Evolutionary conservation across 2,329 filamentous ascomycete genomes (phyloP).

Genomic region (Aspergillus spinulosporus): DNA sequence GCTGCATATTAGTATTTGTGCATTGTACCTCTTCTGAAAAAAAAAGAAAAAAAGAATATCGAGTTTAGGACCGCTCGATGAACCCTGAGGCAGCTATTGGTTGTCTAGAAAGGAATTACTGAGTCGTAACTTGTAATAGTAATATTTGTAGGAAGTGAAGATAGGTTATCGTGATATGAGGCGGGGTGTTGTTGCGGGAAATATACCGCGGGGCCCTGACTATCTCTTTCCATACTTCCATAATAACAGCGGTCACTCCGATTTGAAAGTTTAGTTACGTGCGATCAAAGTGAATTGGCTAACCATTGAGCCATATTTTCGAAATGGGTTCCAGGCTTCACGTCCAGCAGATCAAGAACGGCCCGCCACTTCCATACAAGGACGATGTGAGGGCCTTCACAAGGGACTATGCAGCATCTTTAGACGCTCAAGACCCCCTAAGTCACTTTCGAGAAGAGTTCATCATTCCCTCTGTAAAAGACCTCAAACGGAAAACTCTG

Average conservation of each 20-base stretch:
- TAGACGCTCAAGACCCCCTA: constrained; percentile 65
- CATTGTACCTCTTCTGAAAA: not conserved
- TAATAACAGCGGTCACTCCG: not conserved
- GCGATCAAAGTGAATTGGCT: not conserved
- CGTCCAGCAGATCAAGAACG: constrained; percentile 29
- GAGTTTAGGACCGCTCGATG: no score
- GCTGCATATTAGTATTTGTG: not conserved
- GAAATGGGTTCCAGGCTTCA: constrained; percentile 34
- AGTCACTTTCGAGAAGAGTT: constrained; percentile 67
- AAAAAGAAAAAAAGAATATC: not conserved
- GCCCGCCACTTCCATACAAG: constrained; percentile 31
- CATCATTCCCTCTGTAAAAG: constrained; percentile 71
- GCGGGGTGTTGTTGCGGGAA: no score
- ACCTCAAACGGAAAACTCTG: constrained; percentile 65
- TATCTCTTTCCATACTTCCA: not conserved
- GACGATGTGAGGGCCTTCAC: constrained; percentile 38
- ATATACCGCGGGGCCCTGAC: not conserved
- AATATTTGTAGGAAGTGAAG: no score
- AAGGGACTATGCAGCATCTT: constrained; percentile 44
- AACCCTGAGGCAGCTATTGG: no score
- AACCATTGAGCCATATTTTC: not conserved
- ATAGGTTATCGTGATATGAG: no score
- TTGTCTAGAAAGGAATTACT: no score
- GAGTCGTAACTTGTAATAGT: no score
- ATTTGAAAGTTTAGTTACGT: not conserved